Evolutionary conservation across 2,329 filamentous ascomycete species (phyloP).

Genomic region (Sarocladium kiliense): DNA sequence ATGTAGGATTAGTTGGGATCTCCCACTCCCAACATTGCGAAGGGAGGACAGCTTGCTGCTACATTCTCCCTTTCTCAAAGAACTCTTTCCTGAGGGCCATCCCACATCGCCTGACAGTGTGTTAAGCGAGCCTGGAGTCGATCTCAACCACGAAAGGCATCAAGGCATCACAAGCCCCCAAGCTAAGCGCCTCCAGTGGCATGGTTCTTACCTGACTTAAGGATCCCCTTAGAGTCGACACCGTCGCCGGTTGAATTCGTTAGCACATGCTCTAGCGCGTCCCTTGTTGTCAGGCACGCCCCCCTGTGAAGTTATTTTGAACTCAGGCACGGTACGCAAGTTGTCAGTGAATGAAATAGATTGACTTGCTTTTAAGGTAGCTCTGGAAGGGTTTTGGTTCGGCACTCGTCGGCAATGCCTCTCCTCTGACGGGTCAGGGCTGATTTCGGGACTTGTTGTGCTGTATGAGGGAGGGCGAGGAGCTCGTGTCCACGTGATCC

Average conservation of each 20-base stretch:
- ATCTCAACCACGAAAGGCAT: neutral
- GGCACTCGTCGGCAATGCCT: neutral
- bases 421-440: neutral
- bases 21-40: no score
- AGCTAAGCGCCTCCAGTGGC: neutral
- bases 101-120: neutral
- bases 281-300: neutral
- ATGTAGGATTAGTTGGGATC: no score
- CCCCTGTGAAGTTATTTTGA: neutral
- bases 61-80: no score
- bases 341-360: neutral
- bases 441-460: no score
- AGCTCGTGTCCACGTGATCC: neutral
- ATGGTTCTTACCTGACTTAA: neutral
- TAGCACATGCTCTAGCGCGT: neutral
- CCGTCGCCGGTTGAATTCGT: conserved; percentile 6
- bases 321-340: neutral
- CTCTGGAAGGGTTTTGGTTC: neutral
- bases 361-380: neutral
- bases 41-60: no score
- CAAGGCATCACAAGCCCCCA: neutral
- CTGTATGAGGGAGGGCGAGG: no score
- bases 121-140: neutral
- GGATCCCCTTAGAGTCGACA: conserved; percentile 1
- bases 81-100: no score